phyloP scores from a whole-genome alignment of 1,284 basidiomycete genomes.

The Serendipita sp. region DNA sequence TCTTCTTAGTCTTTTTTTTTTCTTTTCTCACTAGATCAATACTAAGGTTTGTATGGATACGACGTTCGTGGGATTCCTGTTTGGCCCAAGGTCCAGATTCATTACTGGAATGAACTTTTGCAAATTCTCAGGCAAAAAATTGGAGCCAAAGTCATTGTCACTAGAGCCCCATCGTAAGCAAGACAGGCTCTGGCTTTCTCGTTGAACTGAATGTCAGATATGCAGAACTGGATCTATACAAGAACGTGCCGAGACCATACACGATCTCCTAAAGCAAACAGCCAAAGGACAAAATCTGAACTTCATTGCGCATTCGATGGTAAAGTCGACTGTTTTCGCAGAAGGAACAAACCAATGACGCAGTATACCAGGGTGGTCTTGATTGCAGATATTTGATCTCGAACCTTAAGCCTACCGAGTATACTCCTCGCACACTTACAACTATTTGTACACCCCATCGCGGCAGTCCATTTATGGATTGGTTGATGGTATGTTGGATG shows the following conservation, averaged over 20 bases:
- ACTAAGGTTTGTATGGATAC: constrained; percentile 82
- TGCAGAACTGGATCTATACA: constrained; percentile 80
- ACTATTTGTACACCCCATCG: constrained; percentile 89
- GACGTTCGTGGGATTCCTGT: constrained; percentile 67
- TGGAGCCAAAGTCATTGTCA: constrained; percentile 89
- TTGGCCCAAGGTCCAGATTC: constrained; percentile 69
- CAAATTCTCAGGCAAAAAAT: constrained; percentile 70
- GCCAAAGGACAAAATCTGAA: constrained; percentile 69
- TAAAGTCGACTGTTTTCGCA: constrained; percentile 15
- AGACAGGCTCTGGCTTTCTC: not conserved
- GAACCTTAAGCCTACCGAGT: constrained; percentile 69
- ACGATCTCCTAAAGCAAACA: constrained; percentile 57
- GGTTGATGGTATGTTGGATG: constrained; percentile 61
- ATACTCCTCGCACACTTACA: constrained; percentile 78
- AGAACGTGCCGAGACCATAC: constrained; percentile 67
- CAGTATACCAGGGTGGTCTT: constrained; percentile 50
- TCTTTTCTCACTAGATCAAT: constrained; percentile 6
- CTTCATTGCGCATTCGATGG: constrained; percentile 94
- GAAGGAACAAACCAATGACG: not conserved
- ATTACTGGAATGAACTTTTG: constrained; percentile 91
- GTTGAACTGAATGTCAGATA: constrained; percentile 7
- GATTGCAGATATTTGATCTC: constrained; percentile 86
- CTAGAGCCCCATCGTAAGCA: constrained; percentile 78
- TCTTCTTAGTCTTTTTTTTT: not conserved
- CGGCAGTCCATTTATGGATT: constrained; percentile 98